Conservation (phyloP, 2,329 filamentous ascomycete species). For the Pseudogymnoascus pannorum region DNA sequence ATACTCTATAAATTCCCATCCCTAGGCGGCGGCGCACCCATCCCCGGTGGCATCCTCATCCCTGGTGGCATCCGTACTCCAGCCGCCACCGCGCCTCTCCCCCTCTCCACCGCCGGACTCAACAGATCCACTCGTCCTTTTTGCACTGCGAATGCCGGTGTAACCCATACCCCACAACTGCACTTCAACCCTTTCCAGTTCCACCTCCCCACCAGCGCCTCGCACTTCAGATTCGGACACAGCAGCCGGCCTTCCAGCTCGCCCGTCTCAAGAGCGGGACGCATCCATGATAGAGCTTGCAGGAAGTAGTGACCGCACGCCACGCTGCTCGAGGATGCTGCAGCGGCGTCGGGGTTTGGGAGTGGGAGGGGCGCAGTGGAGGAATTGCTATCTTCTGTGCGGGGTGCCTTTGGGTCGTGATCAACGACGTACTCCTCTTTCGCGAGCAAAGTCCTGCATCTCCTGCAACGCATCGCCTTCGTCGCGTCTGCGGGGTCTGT, state of each 20-base stretch:
- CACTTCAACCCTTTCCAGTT: conserved; percentile 95
- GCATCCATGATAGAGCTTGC: conserved; percentile 94
- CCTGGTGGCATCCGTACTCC: conserved; percentile 52
- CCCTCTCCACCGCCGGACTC: conserved; percentile 8
- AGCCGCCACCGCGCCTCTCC: conserved; percentile 15
- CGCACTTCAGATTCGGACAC: conserved; percentile 74
- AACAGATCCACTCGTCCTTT: conserved; percentile 65
- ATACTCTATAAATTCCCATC: conserved; percentile 1
- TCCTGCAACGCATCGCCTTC: conserved; percentile 73
- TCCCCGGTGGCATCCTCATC: conserved; percentile 38
- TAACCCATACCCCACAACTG: conserved; percentile 83
- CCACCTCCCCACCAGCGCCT: conserved; percentile 80
- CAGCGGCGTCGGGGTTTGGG: conserved; percentile 20
- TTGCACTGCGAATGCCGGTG: conserved; percentile 81
- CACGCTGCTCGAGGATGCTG: conserved; percentile 24
- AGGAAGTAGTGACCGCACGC: conserved; percentile 80
- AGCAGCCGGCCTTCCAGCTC: conserved; percentile 75
- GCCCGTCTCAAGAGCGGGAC: conserved; percentile 69
- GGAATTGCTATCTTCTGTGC: conserved; percentile 18
- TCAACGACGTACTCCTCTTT: conserved; percentile 41
- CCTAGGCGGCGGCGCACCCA: conserved; percentile 20
- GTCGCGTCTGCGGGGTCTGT: conserved; percentile 15
- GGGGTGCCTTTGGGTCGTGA: conserved; percentile 37
- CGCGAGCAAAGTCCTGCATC: conserved; percentile 54
- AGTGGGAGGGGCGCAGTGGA: conserved; percentile 13